Evolutionary conservation across 108 stramenopile species (phyloP).

Genomic region (Nannochloropsis salina): DNA sequence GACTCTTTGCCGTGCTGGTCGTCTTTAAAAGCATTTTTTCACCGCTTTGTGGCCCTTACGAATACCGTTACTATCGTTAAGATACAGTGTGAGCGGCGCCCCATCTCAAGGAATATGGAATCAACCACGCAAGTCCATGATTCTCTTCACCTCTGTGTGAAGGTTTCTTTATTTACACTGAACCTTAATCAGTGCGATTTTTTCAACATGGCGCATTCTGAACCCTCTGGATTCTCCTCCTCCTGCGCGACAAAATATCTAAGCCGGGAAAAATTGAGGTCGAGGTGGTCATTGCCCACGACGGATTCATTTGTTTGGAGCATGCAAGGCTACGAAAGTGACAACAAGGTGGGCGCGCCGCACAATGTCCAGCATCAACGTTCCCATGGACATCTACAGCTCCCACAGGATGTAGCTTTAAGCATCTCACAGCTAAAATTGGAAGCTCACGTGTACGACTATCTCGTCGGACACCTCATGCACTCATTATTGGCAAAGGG

Average conservation of each 20-base stretch:
- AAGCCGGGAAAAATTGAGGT: not conserved
- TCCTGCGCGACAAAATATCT: not conserved
- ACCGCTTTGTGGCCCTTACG: not conserved
- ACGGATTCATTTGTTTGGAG: not conserved
- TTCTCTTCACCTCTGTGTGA: not conserved
- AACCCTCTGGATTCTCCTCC: not conserved
- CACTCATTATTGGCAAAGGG: not conserved
- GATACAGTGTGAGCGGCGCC: not conserved
- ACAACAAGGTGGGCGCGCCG: not conserved
- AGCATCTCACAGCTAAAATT: not conserved
- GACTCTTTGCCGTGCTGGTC: not conserved
- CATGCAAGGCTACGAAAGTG: not conserved
- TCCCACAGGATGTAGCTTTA: slow-evolving; percentile 10
- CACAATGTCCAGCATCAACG: not conserved
- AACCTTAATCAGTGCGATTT: not conserved
- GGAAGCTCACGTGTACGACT: not conserved
- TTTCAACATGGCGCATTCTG: too few relatives aligned
- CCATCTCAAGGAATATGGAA: not conserved
- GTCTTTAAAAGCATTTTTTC: not conserved
- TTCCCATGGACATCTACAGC: not conserved
- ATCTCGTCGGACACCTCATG: not conserved
- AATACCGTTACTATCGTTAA: not conserved
- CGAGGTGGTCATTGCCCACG: not conserved
- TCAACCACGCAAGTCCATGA: not conserved
- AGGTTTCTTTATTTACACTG: not conserved